Evolutionary conservation across 78 protist species (phyloP), one percentile per base, ranked within the genome.

Genomic region (Dictyostelium firmibasis): DNA sequence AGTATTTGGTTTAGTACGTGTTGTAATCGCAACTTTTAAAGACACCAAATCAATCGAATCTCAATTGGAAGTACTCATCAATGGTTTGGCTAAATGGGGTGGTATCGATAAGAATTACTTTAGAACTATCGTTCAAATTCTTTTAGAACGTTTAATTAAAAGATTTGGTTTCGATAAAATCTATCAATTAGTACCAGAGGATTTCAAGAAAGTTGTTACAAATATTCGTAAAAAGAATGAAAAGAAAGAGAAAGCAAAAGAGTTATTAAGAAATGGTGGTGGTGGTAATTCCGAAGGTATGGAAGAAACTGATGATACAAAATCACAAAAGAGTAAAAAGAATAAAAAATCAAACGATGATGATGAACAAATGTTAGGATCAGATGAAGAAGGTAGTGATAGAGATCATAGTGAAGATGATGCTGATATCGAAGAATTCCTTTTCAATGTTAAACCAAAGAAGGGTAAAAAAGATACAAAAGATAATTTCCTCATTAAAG

Each of bases 401-500:
- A 62, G 76, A 14, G 92, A 70, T 14, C 76, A 38, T 5, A 70
- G 69, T n/a, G 93, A 88, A 11, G 75, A 70, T n/a, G 92, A 77
- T 38, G 93, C 64, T 35, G 93, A 88, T 41, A 88, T 88, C 13
- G 93, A 88, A 44, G 81, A 88, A 11, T 88, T 88, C 81, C 29
- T 88, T 7, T 88, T 88, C 81, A 88, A 88, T 25, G 77, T 38
- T 23, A 88, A 88, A 70, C 53, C 53, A 64, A 88, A 88, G 83
- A 53, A 81, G 3, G 41, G 13, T 9, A 88, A 79, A 25, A 33
- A 38, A 11, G 81, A 77, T 20, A 23, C 25, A 0, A 16, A 50
- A 23, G 81, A 36, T 18, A 50, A 74, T 29, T 88, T 70, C 81
- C 82, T 88, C 86, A 69, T 88, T 18, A 75, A 50, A 25, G 93